Percentiles rank a stretch among this genome's conserved stretches.
These are phyloP conservation scores for Trypanosomatidae sp. DNA, from an alignment of 208 protist species.

Conservation along the genomic window DNA sequence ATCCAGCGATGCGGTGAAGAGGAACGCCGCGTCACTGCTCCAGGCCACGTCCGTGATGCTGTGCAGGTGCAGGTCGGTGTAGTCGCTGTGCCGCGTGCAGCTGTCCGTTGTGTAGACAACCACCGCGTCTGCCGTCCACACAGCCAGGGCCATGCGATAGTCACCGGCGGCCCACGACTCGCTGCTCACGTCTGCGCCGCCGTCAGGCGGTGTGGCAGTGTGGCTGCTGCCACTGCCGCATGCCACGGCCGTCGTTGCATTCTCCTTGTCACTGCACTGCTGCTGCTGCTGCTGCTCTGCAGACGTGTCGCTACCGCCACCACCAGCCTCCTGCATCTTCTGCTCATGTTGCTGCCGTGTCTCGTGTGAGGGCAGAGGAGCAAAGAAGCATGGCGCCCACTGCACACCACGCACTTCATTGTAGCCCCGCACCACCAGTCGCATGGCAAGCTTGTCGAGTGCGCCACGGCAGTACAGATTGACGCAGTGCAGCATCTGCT, in stretches of 20 bases:
- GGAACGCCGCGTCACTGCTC: constrained; percentile 29
- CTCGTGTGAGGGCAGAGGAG: constrained; percentile 13
- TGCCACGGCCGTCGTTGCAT: background rate
- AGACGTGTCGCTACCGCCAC: background rate
- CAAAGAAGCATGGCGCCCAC: constrained; percentile 75
- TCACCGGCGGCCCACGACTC: constrained; percentile 59
- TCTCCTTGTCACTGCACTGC: background rate
- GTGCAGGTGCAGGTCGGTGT: constrained; percentile 80
- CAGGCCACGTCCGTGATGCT: constrained; percentile 83
- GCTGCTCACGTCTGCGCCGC: too few relatives aligned
- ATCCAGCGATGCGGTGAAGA: constrained; percentile 69
- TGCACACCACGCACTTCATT: constrained; percentile 62
- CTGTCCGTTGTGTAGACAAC: constrained; percentile 80
- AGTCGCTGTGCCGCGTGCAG: constrained; percentile 70
- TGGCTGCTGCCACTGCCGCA: background rate
- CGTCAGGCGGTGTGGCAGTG: background rate
- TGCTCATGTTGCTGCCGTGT: background rate
- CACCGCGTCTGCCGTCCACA: constrained; percentile 76
- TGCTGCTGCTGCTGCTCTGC: background rate
- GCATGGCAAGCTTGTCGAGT: constrained; percentile 34
- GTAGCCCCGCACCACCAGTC: constrained; percentile 42
- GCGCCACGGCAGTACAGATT: constrained; percentile 62
- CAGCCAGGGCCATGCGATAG: constrained; percentile 75
- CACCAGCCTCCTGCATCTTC: background rate
- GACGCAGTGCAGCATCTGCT: constrained; percentile 71